Evolutionary conservation across 768 basidiomycete genomes (phyloP), one percentile per base, ranked within the genome.

Genomic region (Tulasnella sp.): DNA sequence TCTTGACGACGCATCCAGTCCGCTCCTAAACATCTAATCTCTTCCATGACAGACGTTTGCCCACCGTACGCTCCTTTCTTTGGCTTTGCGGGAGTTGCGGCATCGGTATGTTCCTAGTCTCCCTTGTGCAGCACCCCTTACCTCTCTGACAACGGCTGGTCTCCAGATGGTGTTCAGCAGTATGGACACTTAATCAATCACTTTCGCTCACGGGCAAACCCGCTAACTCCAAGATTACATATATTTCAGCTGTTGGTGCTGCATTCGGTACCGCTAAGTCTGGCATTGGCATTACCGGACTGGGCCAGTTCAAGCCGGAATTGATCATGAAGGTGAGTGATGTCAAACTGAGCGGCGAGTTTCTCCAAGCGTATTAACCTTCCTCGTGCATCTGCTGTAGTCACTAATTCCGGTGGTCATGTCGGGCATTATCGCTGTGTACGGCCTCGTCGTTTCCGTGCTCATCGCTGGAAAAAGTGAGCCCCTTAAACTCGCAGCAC

Each of bases 21-120:
- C 20, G 16, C 77, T 78, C 77, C 77, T 78, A 78, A 64, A 54
- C 40, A 34, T 28, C 72, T 80, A 34, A 31, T 28, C 20, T 18
- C 46, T 75, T 37, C 69, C 73, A 86, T 86, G 85, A 84, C 85
- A 46, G 85, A 90, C 18, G 28, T 40, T 75, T 98, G 96, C 86
- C 96, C 96, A 81, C 95, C 96, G 42, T 98, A 94, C 85, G 97
- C 97, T 76, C 95, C 96, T 76, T 99, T 99, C 92, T 98, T 99
- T 86, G 97, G 97, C 40, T 97, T 99, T 86, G 97, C 94, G 75
- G 97, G 97, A 76, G 97, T 99, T 42, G 94, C 96, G n/a, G 90
- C 93, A 37, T 92, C 97, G 75, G 97, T 98, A 83, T 87, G 94
- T 85, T 1, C 24, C 85, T 12, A 40, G 22, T 58, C 4, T 64